Evolutionary conservation across 495 filamentous ascomycete genomes (phyloP), one percentile per base, ranked within the genome.

Genomic region (Penicilliopsis zonata): DNA sequence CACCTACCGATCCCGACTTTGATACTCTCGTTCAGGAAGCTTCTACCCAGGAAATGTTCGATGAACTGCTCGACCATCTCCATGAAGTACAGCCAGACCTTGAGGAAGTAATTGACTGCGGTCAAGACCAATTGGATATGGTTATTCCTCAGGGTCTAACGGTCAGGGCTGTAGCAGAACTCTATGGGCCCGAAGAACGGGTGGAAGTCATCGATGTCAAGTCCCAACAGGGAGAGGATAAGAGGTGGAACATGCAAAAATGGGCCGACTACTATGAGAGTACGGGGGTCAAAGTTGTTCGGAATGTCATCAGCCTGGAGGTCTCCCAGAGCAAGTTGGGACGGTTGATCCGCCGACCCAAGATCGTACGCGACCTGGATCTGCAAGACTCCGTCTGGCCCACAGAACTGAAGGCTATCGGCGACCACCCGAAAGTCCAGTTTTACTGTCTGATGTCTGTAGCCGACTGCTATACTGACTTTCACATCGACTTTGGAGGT

Each of bases 391-490:
- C 69, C 1, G 77, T 83, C 7, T 85, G 80, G 80, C 78, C 76
- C 6, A 55, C 65, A 28, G 76, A 77, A 28, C 59, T 77, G 28
- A 54, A 63, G 35, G 63, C 65, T 7, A 65, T 70, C 38, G 67
- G 59, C 12, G 70, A 74, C 35, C 70, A 59, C 18, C 74, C 74
- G 3, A 74, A 72, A 37, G 76, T 81, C 6, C 75, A 80, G 34
- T 78, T 79, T 41, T 81, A 81, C 55, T 79, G 72, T 46, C 53
- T 85, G 22, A 85, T 85, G 80, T 85, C 80, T 18, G 80, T 85
- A 12, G 74, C 77, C 13, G 76, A 85, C 47, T 82, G 77, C 38
- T 85, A 79, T 37, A 85, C 80, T 14, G 80, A 85, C 52, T 85
- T 84, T 40, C 80, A 85, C 49, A 80, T 85, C 41, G 80, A 85